These are phyloP conservation scores for Diplodia scrobiculata DNA, from an alignment of 2,329 filamentous ascomycete species.

Conservation along the genomic window DNA sequence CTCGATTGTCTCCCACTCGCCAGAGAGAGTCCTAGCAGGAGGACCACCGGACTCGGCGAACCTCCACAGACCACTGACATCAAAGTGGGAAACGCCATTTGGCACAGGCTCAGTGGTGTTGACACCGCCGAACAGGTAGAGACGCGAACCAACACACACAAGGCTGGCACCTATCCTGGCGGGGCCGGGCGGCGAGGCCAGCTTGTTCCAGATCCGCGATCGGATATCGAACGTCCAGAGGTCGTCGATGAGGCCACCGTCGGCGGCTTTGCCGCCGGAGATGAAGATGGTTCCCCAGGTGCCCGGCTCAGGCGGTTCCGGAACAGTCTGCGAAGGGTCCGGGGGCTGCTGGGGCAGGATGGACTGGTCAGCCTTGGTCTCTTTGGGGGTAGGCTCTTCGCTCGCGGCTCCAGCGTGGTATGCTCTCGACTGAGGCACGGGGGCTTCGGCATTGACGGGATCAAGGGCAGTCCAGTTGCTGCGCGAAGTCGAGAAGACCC, in stretches of 20 bases:
- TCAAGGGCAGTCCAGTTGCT: slow-evolving; percentile 48
- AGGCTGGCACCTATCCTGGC: slow-evolving; percentile 45
- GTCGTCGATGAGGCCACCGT: slow-evolving; percentile 44
- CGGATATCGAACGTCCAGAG: slow-evolving; percentile 56
- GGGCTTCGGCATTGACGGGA: slow-evolving; percentile 32
- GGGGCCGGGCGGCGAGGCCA: slow-evolving; percentile 51
- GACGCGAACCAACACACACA: slow-evolving; percentile 49
- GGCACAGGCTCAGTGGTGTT: slow-evolving; percentile 35
- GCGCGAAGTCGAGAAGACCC: slow-evolving; percentile 49
- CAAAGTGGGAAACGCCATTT: slow-evolving; percentile 37
- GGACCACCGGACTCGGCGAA: slow-evolving; percentile 43
- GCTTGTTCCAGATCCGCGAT: slow-evolving; percentile 53
- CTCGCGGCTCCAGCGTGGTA: slow-evolving; percentile 45
- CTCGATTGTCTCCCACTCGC: slow-evolving; percentile 41
- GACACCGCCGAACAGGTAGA: slow-evolving; percentile 52
- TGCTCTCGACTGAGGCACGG: slow-evolving; percentile 38
- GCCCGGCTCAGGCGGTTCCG: slow-evolving; percentile 45
- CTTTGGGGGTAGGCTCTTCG: slow-evolving; percentile 46
- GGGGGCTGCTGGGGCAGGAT: slow-evolving; percentile 44
- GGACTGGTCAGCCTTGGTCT: slow-evolving; percentile 26
- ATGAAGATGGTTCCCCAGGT: slow-evolving; percentile 57
- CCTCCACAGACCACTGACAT: slow-evolving; percentile 42
- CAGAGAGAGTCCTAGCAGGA: slow-evolving; percentile 35
- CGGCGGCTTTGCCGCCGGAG: slow-evolving; percentile 49
- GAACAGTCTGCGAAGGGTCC: slow-evolving; percentile 47